phyloP scores from a whole-genome alignment of 768 basidiomycete genomes.

The Naganishia randhawae region DNA sequence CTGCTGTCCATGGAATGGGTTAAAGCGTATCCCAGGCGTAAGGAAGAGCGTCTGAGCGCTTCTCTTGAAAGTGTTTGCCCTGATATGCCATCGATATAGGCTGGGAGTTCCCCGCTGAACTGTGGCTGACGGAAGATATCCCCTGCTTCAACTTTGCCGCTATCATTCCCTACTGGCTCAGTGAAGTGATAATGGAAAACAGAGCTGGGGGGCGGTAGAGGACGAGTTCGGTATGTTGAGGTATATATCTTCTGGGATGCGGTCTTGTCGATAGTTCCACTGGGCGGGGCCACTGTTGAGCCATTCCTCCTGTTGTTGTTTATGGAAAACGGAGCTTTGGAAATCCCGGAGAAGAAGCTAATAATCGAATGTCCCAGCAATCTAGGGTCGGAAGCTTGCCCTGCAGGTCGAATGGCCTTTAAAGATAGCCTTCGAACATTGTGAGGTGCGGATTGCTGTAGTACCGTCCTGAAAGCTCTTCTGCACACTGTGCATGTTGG shows the following conservation, averaged over 20 bases:
- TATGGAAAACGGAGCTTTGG: not conserved
- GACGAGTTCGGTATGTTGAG: constrained; percentile 11
- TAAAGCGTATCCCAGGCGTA: constrained; percentile 21
- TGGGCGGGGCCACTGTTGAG: not conserved
- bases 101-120: not conserved
- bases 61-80: constrained; percentile 8
- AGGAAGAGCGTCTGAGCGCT: not conserved
- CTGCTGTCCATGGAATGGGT: not conserved
- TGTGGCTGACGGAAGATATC: not conserved
- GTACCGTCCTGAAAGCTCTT: not conserved
- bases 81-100: constrained; percentile 23
- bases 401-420: not conserved
- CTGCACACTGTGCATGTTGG: not conserved
- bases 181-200: constrained; percentile 28
- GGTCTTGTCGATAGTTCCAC: too few relatives aligned
- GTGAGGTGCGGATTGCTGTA: not conserved
- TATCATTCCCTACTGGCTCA: not conserved
- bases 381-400: not conserved
- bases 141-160: not conserved
- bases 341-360: not conserved
- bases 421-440: not conserved
- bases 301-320: not conserved
- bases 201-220: constrained; percentile 26
- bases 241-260: constrained; percentile 7
- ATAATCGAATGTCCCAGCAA: not conserved